Percentiles rank a stretch among this genome's conserved stretches.
These are phyloP conservation scores for Allium sativum DNA, from an alignment of 106 monocot genomes.

Conservation along the genomic window DNA sequence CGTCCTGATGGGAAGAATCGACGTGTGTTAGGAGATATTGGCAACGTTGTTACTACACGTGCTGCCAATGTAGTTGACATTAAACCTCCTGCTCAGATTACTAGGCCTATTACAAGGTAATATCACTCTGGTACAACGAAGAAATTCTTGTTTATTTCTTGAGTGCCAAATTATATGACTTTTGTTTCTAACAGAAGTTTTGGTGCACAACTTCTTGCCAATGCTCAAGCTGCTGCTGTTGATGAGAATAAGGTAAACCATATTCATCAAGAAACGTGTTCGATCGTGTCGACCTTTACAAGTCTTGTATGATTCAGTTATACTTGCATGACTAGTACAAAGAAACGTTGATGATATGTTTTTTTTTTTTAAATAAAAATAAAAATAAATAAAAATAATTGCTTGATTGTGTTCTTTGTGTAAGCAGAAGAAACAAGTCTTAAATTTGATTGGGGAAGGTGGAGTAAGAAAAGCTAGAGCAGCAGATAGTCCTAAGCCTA, in stretches of 20 bases:
- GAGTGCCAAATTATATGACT: neutral
- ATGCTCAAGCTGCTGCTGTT: slow-evolving; percentile 24
- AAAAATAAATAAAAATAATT: too few relatives aligned
- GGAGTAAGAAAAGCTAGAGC: slow-evolving; percentile 14
- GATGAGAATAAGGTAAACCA: slow-evolving; percentile 6
- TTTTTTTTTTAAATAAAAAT: too few relatives aligned
- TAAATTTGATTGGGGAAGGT: slow-evolving; percentile 1
- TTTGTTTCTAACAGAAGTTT: slow-evolving; percentile 20
- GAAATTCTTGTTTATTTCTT: too few relatives aligned
- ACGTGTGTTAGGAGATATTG: slow-evolving; percentile 15
- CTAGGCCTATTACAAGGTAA: slow-evolving; percentile 18
- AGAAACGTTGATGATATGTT: too few relatives aligned
- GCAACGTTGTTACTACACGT: slow-evolving; percentile 8
- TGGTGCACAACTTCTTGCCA: slow-evolving; percentile 37
- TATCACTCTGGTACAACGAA: neutral
- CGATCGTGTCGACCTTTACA: too few relatives aligned
- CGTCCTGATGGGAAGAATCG: slow-evolving; percentile 14
- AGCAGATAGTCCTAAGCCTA: slow-evolving; percentile 5
- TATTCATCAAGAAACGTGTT: too few relatives aligned
- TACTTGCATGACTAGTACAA: too few relatives aligned
- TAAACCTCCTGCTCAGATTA: slow-evolving; percentile 6
- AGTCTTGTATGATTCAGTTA: too few relatives aligned
- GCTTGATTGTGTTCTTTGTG: too few relatives aligned
- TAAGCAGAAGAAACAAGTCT: neutral
- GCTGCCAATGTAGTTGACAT: neutral